These are phyloP conservation scores for Lasiosphaeris hirsuta DNA, from an alignment of 495 filamentous ascomycete genomes.

Conservation along the genomic window DNA sequence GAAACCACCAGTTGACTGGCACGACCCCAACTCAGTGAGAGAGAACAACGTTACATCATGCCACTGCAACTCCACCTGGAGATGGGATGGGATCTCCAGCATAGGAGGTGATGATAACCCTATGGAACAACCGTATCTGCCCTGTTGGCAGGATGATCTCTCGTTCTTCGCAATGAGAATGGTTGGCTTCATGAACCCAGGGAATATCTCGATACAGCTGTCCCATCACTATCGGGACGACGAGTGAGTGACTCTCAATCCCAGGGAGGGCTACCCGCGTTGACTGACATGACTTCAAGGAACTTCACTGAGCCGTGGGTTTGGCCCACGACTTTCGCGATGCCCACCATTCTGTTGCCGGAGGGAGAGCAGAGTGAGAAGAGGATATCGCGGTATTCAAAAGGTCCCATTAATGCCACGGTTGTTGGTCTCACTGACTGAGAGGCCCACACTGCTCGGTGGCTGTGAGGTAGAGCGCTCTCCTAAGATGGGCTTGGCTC, in stretches of 20 bases:
- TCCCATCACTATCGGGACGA: slow-evolving; percentile 30
- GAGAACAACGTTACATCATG: slow-evolving; percentile 28
- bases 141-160: slow-evolving; percentile 19
- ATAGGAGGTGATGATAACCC: slow-evolving; percentile 15
- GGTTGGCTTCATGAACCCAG: slow-evolving; percentile 21
- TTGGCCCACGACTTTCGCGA: slow-evolving; percentile 22
- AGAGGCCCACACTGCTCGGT: background rate
- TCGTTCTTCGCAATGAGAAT: slow-evolving; percentile 28
- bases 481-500: too few species aligned
- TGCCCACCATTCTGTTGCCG: slow-evolving; percentile 3
- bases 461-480: background rate
- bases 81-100: slow-evolving; percentile 29
- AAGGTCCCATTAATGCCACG: slow-evolving; percentile 15
- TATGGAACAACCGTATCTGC: slow-evolving; percentile 13
- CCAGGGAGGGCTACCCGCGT: background rate
- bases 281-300: slow-evolving; percentile 12
- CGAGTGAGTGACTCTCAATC: slow-evolving; percentile 19
- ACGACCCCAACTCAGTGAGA: slow-evolving; percentile 34
- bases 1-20: slow-evolving; percentile 28
- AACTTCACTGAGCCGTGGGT: slow-evolving; percentile 27
- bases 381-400: slow-evolving; percentile 7
- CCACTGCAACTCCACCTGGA: slow-evolving; percentile 23
- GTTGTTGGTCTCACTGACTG: slow-evolving; percentile 16
- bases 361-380: slow-evolving; percentile 1
- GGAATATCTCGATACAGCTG: slow-evolving; percentile 31